Conservation (phyloP, 2,329 filamentous ascomycete species). For the Nigrospora sphaerica region DNA sequence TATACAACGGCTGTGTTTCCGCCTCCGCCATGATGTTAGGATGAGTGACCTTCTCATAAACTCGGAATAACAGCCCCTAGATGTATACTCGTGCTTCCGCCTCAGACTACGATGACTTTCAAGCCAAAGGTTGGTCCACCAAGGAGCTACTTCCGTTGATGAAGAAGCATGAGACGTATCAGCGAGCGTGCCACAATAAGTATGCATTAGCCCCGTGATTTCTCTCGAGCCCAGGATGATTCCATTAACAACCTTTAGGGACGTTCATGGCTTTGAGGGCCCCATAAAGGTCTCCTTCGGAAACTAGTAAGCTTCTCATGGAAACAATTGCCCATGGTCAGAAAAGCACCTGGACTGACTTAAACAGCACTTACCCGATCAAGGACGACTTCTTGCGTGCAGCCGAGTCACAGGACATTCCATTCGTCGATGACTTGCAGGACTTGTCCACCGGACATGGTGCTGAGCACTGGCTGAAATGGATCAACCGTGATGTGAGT, state of each 20-base stretch:
- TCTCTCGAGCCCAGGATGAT: slow-evolving; percentile 16
- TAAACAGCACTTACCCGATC: slow-evolving; percentile 59
- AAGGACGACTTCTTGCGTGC: slow-evolving; percentile 75
- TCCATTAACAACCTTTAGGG: slow-evolving; percentile 27
- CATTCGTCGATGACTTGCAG: slow-evolving; percentile 66
- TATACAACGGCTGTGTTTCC: too few relatives aligned
- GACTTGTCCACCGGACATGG: slow-evolving; percentile 63
- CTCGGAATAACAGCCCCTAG: slow-evolving; percentile 24
- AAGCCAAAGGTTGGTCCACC: slow-evolving; percentile 72
- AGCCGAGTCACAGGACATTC: slow-evolving; percentile 67
- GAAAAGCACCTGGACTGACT: slow-evolving; percentile 4
- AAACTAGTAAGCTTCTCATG: slow-evolving; percentile 44
- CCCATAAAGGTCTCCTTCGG: slow-evolving; percentile 79
- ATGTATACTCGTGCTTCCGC: slow-evolving; percentile 69
- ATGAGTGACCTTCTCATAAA: too few relatives aligned
- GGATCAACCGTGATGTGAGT: slow-evolving; percentile 64
- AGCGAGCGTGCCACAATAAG: slow-evolving; percentile 54
- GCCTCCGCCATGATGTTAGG: neutral
- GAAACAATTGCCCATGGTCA: slow-evolving; percentile 3
- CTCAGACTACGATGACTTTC: slow-evolving; percentile 72
- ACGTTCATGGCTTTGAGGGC: slow-evolving; percentile 69
- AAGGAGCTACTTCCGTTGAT: slow-evolving; percentile 69
- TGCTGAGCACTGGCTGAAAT: slow-evolving; percentile 79
- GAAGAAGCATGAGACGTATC: slow-evolving; percentile 77
- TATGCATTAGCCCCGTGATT: slow-evolving; percentile 14